phyloP scores from a whole-genome alignment of 495 filamentous ascomycete species.

The Talaromyces stipitatus region DNA sequence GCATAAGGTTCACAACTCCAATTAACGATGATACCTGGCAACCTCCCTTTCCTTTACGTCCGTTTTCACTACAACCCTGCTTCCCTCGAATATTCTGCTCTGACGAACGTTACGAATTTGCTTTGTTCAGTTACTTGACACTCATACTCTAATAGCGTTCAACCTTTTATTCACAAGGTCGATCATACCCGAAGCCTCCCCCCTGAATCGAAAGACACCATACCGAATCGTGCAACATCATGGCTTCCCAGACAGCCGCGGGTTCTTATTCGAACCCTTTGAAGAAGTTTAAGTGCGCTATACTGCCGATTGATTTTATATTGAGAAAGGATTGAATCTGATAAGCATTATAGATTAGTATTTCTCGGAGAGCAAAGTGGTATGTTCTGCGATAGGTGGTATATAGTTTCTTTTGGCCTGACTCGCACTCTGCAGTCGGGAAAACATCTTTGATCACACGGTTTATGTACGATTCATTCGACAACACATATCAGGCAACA shows the following conservation, averaged over 20 bases:
- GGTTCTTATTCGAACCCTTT: conserved; percentile 96
- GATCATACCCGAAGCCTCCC: neutral
- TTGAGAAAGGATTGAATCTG: conserved; percentile 7
- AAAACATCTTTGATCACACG: conserved; percentile 98
- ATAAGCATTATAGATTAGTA: conserved; percentile 57
- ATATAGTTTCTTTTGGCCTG: conserved; percentile 1
- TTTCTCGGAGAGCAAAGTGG: conserved; percentile 97
- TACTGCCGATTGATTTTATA: neutral
- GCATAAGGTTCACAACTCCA: neutral
- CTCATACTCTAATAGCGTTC: neutral
- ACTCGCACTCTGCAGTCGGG: conserved; percentile 54
- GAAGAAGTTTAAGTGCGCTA: conserved; percentile 96
- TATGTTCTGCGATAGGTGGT: conserved; percentile 34
- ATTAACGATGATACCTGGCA: neutral
- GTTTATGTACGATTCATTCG: conserved; percentile 99
- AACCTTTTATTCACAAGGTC: neutral
- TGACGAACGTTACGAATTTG: conserved; percentile 3
- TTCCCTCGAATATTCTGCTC: neutral
- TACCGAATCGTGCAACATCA: conserved; percentile 11
- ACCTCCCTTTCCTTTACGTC: neutral
- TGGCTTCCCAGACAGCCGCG: conserved; percentile 53
- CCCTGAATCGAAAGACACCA: conserved; percentile 14
- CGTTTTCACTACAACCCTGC: neutral
- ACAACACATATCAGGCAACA: conserved; percentile 99
- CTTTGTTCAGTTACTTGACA: conserved; percentile 2